Evolutionary conservation across 208 protist genomes (phyloP).

Genomic region (Leishmania martiniquensis): DNA sequence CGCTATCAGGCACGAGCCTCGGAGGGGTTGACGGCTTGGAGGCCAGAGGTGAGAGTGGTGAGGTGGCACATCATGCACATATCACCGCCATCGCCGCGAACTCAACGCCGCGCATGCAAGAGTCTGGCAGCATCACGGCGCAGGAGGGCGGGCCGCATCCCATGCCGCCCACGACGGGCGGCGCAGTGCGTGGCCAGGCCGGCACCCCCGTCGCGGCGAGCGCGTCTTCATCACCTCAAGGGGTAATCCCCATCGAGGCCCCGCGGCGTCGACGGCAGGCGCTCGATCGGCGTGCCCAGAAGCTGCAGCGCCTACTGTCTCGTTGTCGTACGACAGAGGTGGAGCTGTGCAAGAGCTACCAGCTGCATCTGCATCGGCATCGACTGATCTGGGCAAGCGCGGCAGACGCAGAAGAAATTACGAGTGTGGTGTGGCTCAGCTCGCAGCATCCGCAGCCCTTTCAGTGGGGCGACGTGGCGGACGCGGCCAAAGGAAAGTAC

Average conservation of each 20-base stretch:
- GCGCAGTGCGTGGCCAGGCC: not conserved
- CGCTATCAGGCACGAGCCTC: not conserved
- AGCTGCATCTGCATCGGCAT: slow-evolving; percentile 27
- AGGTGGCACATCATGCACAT: not conserved
- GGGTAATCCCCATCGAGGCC: not conserved
- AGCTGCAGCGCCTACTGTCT: slow-evolving; percentile 13
- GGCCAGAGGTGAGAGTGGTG: not conserved
- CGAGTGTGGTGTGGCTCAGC: slow-evolving; percentile 29
- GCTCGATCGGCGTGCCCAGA: slow-evolving; percentile 18
- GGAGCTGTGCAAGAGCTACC: slow-evolving; percentile 20
- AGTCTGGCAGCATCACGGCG: too few species aligned
- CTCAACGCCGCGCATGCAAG: not conserved
- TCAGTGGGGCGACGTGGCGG: not conserved
- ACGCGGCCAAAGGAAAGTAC: not conserved
- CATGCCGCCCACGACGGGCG: not conserved
- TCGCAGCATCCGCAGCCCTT: not conserved
- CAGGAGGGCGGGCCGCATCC: not conserved
- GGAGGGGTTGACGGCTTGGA: not conserved
- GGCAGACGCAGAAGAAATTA: slow-evolving; percentile 24
- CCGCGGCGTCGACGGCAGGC: not conserved
- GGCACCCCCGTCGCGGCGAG: not conserved
- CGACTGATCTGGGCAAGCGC: slow-evolving; percentile 29
- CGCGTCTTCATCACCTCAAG: not conserved
- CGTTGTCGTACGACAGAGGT: slow-evolving; percentile 9
- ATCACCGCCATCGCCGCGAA: not conserved